These are phyloP conservation scores for Erigeron canadensis DNA, from an alignment of 129 eudicot species.

Conservation along the genomic window DNA sequence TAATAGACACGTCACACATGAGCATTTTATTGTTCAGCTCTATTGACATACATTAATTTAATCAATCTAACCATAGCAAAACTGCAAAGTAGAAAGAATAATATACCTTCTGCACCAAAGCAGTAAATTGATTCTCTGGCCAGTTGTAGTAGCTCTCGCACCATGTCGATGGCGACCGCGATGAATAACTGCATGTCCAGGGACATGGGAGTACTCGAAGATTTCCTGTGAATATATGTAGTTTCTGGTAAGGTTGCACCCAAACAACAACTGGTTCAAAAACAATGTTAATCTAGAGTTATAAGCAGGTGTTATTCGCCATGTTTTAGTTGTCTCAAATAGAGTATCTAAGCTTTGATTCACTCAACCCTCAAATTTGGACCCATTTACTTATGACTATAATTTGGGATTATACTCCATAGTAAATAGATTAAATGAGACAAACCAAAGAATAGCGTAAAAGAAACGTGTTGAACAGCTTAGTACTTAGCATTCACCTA, in stretches of 20 bases:
- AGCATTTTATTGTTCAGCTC: neutral
- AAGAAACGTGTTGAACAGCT: too few relatives aligned
- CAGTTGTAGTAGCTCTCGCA: slow-evolving; percentile 84
- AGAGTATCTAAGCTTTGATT: too few relatives aligned
- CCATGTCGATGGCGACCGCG: slow-evolving; percentile 98
- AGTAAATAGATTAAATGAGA: too few relatives aligned
- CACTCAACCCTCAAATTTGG: too few relatives aligned
- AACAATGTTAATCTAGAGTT: neutral
- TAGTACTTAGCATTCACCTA: too few relatives aligned
- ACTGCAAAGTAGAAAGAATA: slow-evolving; percentile 10
- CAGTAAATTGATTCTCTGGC: slow-evolving; percentile 67
- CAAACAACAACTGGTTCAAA: neutral
- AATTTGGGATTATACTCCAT: too few relatives aligned
- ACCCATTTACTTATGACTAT: too few relatives aligned
- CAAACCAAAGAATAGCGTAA: too few relatives aligned
- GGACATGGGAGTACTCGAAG: slow-evolving; percentile 75
- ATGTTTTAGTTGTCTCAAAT: neutral
- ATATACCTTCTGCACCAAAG: slow-evolving; percentile 91
- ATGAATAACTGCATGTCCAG: slow-evolving; percentile 82
- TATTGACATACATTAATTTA: neutral
- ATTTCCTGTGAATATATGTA: slow-evolving; percentile 53
- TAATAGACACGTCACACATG: neutral
- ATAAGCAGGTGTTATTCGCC: neutral
- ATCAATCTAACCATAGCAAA: neutral
- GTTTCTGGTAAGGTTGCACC: slow-evolving; percentile 18